Conservation (phyloP, 768 basidiomycete genomes). For the Collybia sp. region DNA sequence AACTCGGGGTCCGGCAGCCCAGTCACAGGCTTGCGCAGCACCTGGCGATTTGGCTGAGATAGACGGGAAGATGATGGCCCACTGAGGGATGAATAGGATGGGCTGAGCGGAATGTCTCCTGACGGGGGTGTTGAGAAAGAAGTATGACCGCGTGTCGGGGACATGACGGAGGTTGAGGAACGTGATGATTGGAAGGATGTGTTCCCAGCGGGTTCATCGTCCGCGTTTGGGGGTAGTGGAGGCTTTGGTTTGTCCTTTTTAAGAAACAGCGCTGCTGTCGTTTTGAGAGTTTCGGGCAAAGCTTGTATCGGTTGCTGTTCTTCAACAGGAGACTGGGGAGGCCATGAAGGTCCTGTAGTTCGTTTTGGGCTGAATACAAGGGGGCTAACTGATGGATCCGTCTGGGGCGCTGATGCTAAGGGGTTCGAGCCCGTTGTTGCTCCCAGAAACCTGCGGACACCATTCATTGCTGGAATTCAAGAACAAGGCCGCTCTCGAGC, state of each 20-base stretch:
- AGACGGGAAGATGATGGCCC: constrained; percentile 9
- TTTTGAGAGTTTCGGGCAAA: constrained; percentile 27
- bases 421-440: constrained; percentile 29
- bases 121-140: constrained; percentile 10
- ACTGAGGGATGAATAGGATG: constrained; percentile 14
- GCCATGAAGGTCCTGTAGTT: constrained; percentile 35
- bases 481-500: too few species aligned
- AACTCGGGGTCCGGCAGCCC: constrained; percentile 22
- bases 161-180: constrained; percentile 9
- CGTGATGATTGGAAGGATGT: constrained; percentile 18
- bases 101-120: constrained; percentile 18
- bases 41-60: constrained; percentile 5
- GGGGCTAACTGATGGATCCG: constrained; percentile 14
- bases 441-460: constrained; percentile 61
- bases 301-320: constrained; percentile 19
- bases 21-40: constrained; percentile 7
- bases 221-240: constrained; percentile 17
- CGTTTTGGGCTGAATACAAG: constrained; percentile 17
- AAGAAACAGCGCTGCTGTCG: constrained; percentile 42
- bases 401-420: constrained; percentile 12
- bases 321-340: constrained; percentile 35
- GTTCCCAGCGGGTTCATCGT: constrained; percentile 13
- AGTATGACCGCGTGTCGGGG: constrained; percentile 4
- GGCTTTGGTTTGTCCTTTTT: constrained; percentile 42
- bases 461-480: constrained; percentile 45